Conservation (phyloP, 495 filamentous ascomycete species). For the Lepidopterella palustris region DNA sequence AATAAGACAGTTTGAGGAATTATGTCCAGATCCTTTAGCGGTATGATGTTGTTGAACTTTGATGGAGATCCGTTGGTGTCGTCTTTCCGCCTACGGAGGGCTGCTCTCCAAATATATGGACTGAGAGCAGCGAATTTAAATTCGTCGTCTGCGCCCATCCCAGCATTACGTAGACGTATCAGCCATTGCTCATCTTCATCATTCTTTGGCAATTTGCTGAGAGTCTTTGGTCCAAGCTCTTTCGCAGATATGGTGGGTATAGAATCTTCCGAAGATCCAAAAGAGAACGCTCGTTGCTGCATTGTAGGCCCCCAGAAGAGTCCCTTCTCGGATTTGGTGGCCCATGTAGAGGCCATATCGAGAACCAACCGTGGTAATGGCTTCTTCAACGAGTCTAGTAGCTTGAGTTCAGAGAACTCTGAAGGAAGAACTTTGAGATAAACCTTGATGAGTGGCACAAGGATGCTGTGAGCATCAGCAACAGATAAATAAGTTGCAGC, state of each 20-base stretch:
- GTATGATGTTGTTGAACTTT: constrained; percentile 60
- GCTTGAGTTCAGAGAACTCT: constrained; percentile 59
- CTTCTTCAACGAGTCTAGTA: constrained; percentile 79
- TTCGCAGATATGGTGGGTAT: constrained; percentile 43
- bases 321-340: constrained; percentile 66
- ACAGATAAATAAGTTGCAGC: constrained; percentile 69
- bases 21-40: constrained; percentile 62
- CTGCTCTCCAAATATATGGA: constrained; percentile 88
- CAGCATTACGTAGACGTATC: constrained; percentile 70
- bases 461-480: constrained; percentile 76
- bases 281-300: constrained; percentile 58
- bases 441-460: constrained; percentile 68
- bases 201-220: constrained; percentile 57
- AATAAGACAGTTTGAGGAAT: constrained; percentile 88
- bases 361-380: constrained; percentile 73
- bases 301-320: constrained; percentile 77
- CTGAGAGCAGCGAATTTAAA: constrained; percentile 78
- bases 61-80: constrained; percentile 36
- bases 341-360: constrained; percentile 83
- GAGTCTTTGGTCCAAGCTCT: constrained; percentile 40
- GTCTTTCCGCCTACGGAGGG: constrained; percentile 59
- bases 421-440: constrained; percentile 66
- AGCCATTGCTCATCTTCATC: constrained; percentile 98
- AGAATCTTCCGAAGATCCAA: constrained; percentile 48
- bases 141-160: constrained; percentile 79